Evolutionary conservation across 345 rosid species (phyloP).

Genomic region (Cardamine occulta): DNA sequence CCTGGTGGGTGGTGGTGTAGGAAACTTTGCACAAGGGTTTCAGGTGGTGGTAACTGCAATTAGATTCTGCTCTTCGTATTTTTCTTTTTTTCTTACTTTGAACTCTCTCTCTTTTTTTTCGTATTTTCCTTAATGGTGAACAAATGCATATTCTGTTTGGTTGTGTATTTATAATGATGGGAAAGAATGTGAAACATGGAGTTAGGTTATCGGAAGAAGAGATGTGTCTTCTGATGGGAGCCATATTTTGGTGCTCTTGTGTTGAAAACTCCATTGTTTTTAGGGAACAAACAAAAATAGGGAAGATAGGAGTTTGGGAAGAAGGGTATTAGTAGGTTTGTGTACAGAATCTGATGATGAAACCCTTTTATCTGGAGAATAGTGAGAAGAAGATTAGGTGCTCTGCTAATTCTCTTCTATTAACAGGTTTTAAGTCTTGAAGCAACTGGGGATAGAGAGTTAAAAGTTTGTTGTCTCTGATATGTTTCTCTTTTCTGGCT

Average conservation of each 20-base stretch:
- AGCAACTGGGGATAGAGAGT: conserved; percentile 12
- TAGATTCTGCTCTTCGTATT: conserved; percentile 31
- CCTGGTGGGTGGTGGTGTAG: conserved; percentile 44
- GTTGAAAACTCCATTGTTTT: not conserved
- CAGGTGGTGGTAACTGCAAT: conserved; percentile 35
- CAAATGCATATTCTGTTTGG: conserved; percentile 44
- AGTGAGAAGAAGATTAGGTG: conserved; percentile 29
- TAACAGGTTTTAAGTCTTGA: conserved; percentile 34
- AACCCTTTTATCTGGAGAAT: conserved; percentile 30
- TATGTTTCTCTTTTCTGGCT: not conserved
- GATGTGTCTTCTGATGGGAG: conserved; percentile 51
- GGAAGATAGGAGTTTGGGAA: conserved; percentile 23
- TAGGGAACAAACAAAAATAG: conserved; percentile 20
- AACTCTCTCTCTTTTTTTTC: conserved; percentile 25
- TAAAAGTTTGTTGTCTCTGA: not conserved
- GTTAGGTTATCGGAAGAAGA: conserved; percentile 46
- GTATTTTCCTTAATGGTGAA: conserved; percentile 29
- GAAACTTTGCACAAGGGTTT: conserved; percentile 41
- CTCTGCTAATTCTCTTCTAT: conserved; percentile 19
- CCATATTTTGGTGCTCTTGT: conserved; percentile 65
- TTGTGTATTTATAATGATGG: conserved; percentile 54
- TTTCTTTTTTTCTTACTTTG: conserved; percentile 21
- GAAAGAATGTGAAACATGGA: conserved; percentile 50
- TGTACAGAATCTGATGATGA: conserved; percentile 37
- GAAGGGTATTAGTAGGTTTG: conserved; percentile 16